Base-by-base conservation (phyloP, 2,329 filamentous ascomycete genomes). In the Penicillium sp. region DNA sequence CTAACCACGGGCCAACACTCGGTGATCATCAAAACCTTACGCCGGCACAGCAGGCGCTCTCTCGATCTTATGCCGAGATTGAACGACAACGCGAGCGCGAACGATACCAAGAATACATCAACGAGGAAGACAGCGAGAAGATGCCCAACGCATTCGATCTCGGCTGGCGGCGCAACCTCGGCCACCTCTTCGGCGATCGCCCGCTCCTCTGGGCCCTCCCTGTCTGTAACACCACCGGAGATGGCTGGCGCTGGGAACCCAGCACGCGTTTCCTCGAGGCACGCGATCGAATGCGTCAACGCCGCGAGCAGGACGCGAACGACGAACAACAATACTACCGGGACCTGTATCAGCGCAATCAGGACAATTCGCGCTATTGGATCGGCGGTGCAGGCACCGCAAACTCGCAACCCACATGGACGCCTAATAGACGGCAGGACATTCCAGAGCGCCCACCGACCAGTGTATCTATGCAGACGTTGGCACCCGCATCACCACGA, bases 201-300 rank as follows among this genome's bases (percentile, higher is more conserved):
- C 84, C 83, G 1, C 70, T 81, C 24, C 75, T 93, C 7, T 97
- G 93, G 92, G 73, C 78, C 25, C 53, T 97, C 1, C 93, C 93
- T 0, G 74, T 97, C 40, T 83, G 81, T 68, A 97, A 87, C 64
- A 95, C 90, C 1, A 88, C 83, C 0, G 92, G 92, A 29, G 89
- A 98, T 67, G 93, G 93, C 20, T 98, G 92, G 92, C 79, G 78
- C 39, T 98, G 93, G 93, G 90, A 96, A 62, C 81, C 91, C 0
- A 95, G 84, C 63, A 78, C 81, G 1, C 82, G 81, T 57, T 98
- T 93, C 87, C 55, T 88, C 2, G 82, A 84, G 31, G 87, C 85
- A 8, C 65, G 67, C 44, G 67, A 72, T 7, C 55, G 59, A 3
- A 49, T 68, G 25, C 64, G 68, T 12, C 46, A 57, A 15, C 56